phyloP scores from a whole-genome alignment of 2,329 filamentous ascomycete genomes.

The Aspergillus viridinutans region DNA sequence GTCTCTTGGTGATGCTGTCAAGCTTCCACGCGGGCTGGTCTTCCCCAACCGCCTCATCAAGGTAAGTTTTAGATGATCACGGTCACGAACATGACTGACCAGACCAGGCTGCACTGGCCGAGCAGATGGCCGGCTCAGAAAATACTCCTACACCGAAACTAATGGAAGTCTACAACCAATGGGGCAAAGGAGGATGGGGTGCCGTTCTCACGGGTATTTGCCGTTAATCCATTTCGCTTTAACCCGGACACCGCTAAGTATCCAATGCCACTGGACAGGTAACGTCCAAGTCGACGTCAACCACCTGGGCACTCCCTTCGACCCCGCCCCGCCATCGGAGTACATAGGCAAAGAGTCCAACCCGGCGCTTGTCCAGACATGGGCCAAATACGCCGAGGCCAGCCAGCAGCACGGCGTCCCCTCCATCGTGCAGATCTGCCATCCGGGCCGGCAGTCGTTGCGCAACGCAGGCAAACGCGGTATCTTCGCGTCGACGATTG shows the following conservation, averaged over 20 bases:
- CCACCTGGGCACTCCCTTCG: slow-evolving; percentile 33
- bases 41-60: slow-evolving; percentile 54
- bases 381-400: slow-evolving; percentile 26
- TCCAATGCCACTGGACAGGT: slow-evolving; percentile 13
- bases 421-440: slow-evolving; percentile 42
- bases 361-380: slow-evolving; percentile 17
- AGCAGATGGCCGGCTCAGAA: slow-evolving; percentile 43
- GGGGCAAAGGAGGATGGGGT: slow-evolving; percentile 45
- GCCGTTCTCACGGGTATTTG: slow-evolving; percentile 38
- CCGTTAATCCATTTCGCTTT: background rate
- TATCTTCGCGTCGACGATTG: slow-evolving; percentile 26
- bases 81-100: background rate
- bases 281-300: slow-evolving; percentile 45
- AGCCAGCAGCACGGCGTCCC: slow-evolving; percentile 39
- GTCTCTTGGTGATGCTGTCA: slow-evolving; percentile 41
- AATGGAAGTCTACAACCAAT: slow-evolving; percentile 47
- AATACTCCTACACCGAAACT: slow-evolving; percentile 44
- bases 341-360: slow-evolving; percentile 21
- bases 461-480: slow-evolving; percentile 37
- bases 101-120: slow-evolving; percentile 41
- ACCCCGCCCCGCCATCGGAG: slow-evolving; percentile 24
- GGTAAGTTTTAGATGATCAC: slow-evolving; percentile 17
- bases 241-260: background rate
- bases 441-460: slow-evolving; percentile 44
- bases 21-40: slow-evolving; percentile 52